Conservation (phyloP, 345 rosid genomes). For the Pugionium dolabratum region DNA sequence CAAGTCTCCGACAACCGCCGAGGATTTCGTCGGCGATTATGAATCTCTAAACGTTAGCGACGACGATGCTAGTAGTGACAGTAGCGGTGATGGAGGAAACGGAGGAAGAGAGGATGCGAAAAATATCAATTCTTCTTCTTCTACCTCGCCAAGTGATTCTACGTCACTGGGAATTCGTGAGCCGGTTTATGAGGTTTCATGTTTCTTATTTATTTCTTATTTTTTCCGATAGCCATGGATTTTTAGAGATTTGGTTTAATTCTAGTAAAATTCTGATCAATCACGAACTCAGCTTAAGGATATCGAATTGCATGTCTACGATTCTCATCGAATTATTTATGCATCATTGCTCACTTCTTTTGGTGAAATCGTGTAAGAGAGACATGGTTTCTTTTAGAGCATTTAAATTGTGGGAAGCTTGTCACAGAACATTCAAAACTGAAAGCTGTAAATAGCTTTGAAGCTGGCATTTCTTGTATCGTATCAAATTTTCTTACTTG, state of each 20-base stretch:
- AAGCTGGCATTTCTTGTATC: neutral
- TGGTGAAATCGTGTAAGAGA: too few species aligned
- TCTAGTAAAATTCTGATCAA: neutral
- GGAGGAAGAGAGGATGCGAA: constrained; percentile 45
- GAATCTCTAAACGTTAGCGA: constrained; percentile 43
- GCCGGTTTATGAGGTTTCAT: constrained; percentile 80
- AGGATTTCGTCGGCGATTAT: constrained; percentile 50
- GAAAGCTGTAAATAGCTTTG: neutral
- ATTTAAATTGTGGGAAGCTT: too few species aligned
- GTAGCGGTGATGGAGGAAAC: constrained; percentile 36
- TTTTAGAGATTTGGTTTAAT: too few species aligned
- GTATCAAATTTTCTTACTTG: constrained; percentile 9
- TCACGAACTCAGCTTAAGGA: neutral
- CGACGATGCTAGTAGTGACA: constrained; percentile 35
- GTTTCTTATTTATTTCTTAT: neutral
- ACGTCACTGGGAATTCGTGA: constrained; percentile 81
- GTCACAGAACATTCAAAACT: neutral
- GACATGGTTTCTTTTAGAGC: too few species aligned
- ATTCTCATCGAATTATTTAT: too few species aligned
- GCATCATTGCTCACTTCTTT: too few species aligned
- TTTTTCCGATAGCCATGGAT: too few species aligned
- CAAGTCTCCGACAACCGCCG: constrained; percentile 58
- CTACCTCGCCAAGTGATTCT: constrained; percentile 55
- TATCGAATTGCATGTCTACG: constrained; percentile 17
- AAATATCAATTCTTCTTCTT: constrained; percentile 30